Percentiles rank a stretch among this genome's conserved stretches.
Evolutionary conservation across 176 grass and related monocot genomes (phyloP).

Genomic region (Hyparrhenia diplandra): DNA sequence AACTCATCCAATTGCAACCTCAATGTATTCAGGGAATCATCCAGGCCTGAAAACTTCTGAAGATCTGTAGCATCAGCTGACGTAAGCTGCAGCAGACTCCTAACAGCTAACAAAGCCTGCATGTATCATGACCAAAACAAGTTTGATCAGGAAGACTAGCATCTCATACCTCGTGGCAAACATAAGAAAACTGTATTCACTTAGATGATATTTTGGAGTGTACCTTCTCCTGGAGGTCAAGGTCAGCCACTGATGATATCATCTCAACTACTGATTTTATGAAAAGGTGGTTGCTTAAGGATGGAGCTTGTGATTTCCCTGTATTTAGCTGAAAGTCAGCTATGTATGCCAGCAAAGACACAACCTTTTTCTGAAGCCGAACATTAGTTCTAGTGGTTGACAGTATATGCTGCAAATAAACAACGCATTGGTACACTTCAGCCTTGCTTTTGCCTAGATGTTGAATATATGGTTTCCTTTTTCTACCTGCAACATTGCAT

Average conservation of each 20-base stretch:
- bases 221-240: slow-evolving; percentile 79
- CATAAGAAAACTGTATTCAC: not conserved
- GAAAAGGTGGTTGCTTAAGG: slow-evolving; percentile 23
- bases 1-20: slow-evolving; percentile 34
- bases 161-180: not conserved
- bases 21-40: slow-evolving; percentile 33
- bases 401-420: slow-evolving; percentile 48
- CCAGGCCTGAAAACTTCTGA: slow-evolving; percentile 38
- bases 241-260: slow-evolving; percentile 34
- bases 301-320: slow-evolving; percentile 14
- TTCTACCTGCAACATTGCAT: slow-evolving; percentile 57
- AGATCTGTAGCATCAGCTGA: slow-evolving; percentile 38
- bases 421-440: not conserved
- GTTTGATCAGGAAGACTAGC: not conserved
- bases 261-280: slow-evolving; percentile 56
- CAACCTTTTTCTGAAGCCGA: slow-evolving; percentile 50
- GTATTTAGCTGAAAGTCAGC: slow-evolving; percentile 45
- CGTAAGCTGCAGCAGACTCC: slow-evolving; percentile 45
- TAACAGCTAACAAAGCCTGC: slow-evolving; percentile 51
- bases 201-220: not conserved
- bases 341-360: slow-evolving; percentile 48
- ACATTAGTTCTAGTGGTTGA: slow-evolving; percentile 30
- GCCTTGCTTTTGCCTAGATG: not conserved
- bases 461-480: not conserved
- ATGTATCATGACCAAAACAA: slow-evolving; percentile 3